Evolutionary conservation across 192 early-diverging fungal species (phyloP), one percentile per base, ranked within the genome.

Genomic region (Jimgerdemannia lactiflua): DNA sequence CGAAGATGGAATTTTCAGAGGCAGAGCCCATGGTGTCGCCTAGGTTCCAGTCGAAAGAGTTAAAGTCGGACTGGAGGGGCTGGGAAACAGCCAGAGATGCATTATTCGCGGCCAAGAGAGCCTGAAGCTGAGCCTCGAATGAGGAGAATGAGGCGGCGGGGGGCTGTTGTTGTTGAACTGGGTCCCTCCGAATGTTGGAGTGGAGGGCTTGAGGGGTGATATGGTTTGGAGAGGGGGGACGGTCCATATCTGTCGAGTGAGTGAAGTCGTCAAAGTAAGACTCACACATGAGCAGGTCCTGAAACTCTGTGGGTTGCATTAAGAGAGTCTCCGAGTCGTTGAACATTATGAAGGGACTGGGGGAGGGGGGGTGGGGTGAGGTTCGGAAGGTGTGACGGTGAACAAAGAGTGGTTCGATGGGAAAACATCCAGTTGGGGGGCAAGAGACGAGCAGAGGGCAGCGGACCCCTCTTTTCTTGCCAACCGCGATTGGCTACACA

Each of bases 261-360:
- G 80, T 77, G 71, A 79, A 82, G 65, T 85, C 75, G 71, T 85
- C 83, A 76, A 85, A 82, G 70, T 79, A 82, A 0, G 83, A 77
- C 73, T 84, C 78, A 72, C 76, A 80, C 80, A 82, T 80, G 70
- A 78, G 76, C 0, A 79, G 70, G 69, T 85, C 80, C 72, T 82
- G 74, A 40, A 81, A 49, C 20, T 82, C 80, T 43, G 64, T 67
- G 42, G 75, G 73, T n/a, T 59, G 49, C 49, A 59, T 59, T 59
- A 14, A 59, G 14, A 59, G 14, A 14, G 6, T 59, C 6, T 59
- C 49, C 0, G 49, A 14, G 14, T 14, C 2, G 49, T 59, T 14
- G 14, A 10, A 59, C 49, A 59, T 59, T 14, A 59, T 59, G 8
- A 59, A 29, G 29, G 29, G 6, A 54, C 11, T 54, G 49, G 11